phyloP scores from a whole-genome alignment of 257 asterid species.

The Cinchona pubescens region DNA sequence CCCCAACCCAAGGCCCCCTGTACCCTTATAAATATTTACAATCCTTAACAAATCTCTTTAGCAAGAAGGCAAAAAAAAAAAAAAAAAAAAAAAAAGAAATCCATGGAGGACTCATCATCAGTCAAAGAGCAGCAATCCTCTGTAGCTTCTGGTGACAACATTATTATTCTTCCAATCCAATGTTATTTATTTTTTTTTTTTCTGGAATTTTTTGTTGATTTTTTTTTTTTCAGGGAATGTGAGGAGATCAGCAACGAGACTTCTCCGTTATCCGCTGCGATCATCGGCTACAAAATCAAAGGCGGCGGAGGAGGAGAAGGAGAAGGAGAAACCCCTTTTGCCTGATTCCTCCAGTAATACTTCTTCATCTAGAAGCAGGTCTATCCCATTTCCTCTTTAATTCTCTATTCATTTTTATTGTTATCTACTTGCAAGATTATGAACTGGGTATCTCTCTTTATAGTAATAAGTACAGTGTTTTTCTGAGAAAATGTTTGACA shows the following conservation, averaged over 20 bases:
- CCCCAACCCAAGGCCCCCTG: no score
- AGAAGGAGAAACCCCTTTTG: conserved; percentile 62
- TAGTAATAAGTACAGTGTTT: neutral
- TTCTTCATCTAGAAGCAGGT: conserved; percentile 49
- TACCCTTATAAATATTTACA: no score
- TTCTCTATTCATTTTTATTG: no score
- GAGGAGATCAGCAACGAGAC: conserved; percentile 57
- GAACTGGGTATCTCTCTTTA: neutral
- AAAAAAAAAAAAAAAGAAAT: no score
- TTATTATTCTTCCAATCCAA: neutral
- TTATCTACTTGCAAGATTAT: no score
- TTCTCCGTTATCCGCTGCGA: conserved; percentile 88
- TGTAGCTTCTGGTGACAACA: conserved; percentile 39
- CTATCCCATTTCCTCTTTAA: neutral
- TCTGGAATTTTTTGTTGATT: conserved; percentile 4
- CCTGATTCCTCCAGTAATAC: conserved; percentile 54
- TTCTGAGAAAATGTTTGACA: neutral
- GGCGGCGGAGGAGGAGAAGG: no score
- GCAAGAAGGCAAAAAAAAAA: no score
- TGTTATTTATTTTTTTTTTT: neutral
- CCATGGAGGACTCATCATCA: no score
- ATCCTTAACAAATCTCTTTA: no score
- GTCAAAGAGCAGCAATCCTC: no score
- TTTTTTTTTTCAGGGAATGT: conserved; percentile 18
- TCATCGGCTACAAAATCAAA: conserved; percentile 59